Base-by-base conservation (phyloP, 139 green algal species). In the Picochlorum sp. region DNA sequence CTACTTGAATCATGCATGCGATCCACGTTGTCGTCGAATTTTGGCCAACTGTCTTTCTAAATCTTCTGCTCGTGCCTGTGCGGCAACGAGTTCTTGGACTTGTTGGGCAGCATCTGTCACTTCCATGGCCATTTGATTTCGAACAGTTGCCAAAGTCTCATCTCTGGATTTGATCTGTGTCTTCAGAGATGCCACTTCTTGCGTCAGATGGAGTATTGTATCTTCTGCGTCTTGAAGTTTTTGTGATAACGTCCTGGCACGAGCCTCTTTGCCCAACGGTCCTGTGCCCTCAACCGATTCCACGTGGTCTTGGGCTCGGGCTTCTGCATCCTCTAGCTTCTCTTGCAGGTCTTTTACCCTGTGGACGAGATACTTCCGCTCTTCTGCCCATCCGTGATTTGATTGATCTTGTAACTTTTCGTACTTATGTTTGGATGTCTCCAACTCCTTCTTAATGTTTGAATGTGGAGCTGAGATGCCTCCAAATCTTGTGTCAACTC, bases 21-120 rank as follows among this genome's bases (percentile, higher is more conserved):
- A 41, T 41, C 34, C 34, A 41, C 14, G 34, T 13, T 41, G 34
- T 41, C 34, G 61, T n/a, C 64, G 61, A 44, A 70, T 44, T 49
- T 15, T 20, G 18, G 23, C 13, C 37, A 21, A 61, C 28, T 68
- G 45, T 61, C 30, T 55, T 45, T 41, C 45, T 11, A 28, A 38
- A 52, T 34, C 54, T 13, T 62, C 66, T 49, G 62, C 66, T 28
- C 60, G 65, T 28, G 13, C 44, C 55, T 67, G 41, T 11, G 73
- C 66, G 16, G 54, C 52, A 52, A 81, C 38, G 26, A 69, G 55
- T 47, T 52, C 44, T 44, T 76, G 56, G 49, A 81, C 73, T 66
- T 72, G 52, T 49, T 81, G 66, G 28, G 57, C 66, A 21, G 67
- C 63, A n/a, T 72, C 74, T 44, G 45, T 26, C 20, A 81, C 49